These are phyloP conservation scores for Leptographium flavum DNA, from an alignment of 2,329 filamentous ascomycete species.

Conservation along the genomic window DNA sequence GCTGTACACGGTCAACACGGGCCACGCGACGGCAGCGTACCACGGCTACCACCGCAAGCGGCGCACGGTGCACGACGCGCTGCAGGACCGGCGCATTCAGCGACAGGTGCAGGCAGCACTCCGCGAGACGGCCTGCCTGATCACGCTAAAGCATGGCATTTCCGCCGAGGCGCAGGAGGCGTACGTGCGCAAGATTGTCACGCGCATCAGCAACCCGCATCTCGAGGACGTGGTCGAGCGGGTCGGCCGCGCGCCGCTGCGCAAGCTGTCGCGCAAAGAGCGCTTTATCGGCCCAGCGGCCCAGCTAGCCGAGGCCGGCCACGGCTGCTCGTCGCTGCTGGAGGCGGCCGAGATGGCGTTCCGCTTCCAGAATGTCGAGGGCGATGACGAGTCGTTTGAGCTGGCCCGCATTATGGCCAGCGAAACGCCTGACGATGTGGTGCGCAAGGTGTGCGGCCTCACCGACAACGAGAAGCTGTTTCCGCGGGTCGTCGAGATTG, in stretches of 20 bases:
- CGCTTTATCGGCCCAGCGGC: constrained; percentile 88
- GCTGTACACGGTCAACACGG: constrained; percentile 98
- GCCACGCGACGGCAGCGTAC: constrained; percentile 91
- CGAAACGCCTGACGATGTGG: constrained; percentile 58
- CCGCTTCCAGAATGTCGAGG: constrained; percentile 87
- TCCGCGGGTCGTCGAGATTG: constrained; percentile 57
- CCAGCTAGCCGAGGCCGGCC: constrained; percentile 69
- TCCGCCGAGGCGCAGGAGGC: constrained; percentile 57
- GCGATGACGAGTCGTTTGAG: constrained; percentile 77
- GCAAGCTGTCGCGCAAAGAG: constrained; percentile 90
- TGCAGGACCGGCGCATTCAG: constrained; percentile 68
- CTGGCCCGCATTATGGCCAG: constrained; percentile 75
- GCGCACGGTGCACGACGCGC: constrained; percentile 76
- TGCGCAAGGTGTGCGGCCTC: constrained; percentile 69
- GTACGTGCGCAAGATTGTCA: constrained; percentile 87
- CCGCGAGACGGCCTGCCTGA: constrained; percentile 72
- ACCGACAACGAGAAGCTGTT: constrained; percentile 65
- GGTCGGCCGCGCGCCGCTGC: constrained; percentile 84
- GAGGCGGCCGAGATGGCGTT: constrained; percentile 82
- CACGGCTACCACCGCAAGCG: constrained; percentile 81
- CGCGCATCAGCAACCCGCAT: constrained; percentile 83
- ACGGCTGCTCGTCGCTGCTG: constrained; percentile 59
- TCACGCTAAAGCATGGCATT: constrained; percentile 72
- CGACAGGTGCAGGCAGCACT: constrained; percentile 67
- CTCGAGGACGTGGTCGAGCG: constrained; percentile 88